A percentile compares a stretch with the other conserved stretches of the same genome.
Evolutionary conservation across 2,329 filamentous ascomycete genomes (phyloP).

Genomic region (Chrysoporthe austroafricana): DNA sequence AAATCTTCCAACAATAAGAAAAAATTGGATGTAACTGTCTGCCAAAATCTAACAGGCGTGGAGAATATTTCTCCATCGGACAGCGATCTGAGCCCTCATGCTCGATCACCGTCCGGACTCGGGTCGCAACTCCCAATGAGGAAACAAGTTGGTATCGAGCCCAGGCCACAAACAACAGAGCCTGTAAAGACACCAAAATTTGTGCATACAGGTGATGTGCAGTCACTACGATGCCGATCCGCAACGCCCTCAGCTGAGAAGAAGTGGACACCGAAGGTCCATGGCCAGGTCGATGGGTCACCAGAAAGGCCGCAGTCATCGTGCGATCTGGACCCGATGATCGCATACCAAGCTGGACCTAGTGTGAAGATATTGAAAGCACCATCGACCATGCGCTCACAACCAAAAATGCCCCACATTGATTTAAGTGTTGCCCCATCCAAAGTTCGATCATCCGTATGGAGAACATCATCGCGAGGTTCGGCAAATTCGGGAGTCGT

Average conservation of each 20-base stretch:
- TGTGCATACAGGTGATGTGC: not conserved
- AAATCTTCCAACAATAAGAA: slow-evolving; percentile 8
- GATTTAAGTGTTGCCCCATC: not conserved
- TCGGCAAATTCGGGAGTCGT: slow-evolving; percentile 9
- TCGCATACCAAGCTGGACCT: slow-evolving; percentile 14
- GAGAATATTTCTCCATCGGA: not conserved
- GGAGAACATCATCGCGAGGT: slow-evolving; percentile 9
- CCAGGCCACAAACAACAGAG: not conserved
- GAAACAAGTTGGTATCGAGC: not conserved
- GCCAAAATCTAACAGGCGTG: not conserved
- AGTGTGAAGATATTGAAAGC: slow-evolving; percentile 25
- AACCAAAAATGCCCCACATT: slow-evolving; percentile 15
- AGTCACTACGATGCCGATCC: slow-evolving; percentile 1
- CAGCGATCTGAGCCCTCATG: not conserved
- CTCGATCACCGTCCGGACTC: slow-evolving; percentile 3
- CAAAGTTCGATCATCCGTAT: slow-evolving; percentile 10
- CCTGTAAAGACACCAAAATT: not conserved
- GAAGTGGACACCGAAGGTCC: not conserved
- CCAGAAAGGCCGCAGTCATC: slow-evolving; percentile 13
- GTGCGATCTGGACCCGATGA: slow-evolving; percentile 14
- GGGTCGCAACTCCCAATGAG: not conserved
- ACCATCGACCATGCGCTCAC: slow-evolving; percentile 24
- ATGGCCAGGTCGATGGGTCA: not conserved
- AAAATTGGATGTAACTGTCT: not conserved
- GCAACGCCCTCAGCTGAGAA: not conserved